Conservation (phyloP, 2,329 filamentous ascomycete genomes). For the Polytolypa hystricis region DNA sequence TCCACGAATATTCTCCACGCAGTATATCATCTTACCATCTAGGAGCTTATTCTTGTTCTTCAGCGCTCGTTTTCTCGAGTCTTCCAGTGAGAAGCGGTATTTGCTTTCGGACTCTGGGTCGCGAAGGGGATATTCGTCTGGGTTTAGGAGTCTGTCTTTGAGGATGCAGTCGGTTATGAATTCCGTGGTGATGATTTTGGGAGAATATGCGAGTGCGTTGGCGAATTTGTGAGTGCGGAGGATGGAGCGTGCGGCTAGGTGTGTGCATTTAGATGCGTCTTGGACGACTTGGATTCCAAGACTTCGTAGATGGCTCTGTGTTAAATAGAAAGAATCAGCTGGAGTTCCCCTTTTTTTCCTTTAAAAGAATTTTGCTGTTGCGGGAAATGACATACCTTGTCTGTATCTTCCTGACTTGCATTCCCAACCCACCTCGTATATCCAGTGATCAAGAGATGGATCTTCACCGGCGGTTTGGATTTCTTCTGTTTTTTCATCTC, state of each 20-base stretch:
- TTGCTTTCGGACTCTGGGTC: conserved; percentile 64
- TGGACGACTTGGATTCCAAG: conserved; percentile 72
- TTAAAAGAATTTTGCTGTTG: no score
- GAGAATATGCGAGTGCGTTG: conserved; percentile 69
- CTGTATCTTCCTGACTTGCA: conserved; percentile 61
- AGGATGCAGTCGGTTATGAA: conserved; percentile 73
- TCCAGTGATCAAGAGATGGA: conserved; percentile 71
- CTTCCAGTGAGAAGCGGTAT: conserved; percentile 57
- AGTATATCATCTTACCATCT: conserved; percentile 67
- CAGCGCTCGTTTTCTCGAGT: conserved; percentile 59
- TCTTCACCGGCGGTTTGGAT: conserved; percentile 52
- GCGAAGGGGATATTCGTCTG: conserved; percentile 55
- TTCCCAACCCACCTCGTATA: conserved; percentile 73
- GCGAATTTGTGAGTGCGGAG: conserved; percentile 92
- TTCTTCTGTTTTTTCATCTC: conserved; percentile 54
- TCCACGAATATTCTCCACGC: conserved; percentile 66
- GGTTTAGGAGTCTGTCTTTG: conserved; percentile 51
- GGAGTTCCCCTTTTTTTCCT: no score
- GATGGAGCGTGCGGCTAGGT: conserved; percentile 76
- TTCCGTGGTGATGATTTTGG: conserved; percentile 61
- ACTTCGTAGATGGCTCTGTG: conserved; percentile 65
- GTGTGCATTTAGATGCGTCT: conserved; percentile 66
- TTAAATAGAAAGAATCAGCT: no score
- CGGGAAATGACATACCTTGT: conserved; percentile 53
- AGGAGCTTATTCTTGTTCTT: conserved; percentile 68